Evolutionary conservation across 2,329 filamentous ascomycete species (phyloP).

Genomic region (Alternaria gansuensis): DNA sequence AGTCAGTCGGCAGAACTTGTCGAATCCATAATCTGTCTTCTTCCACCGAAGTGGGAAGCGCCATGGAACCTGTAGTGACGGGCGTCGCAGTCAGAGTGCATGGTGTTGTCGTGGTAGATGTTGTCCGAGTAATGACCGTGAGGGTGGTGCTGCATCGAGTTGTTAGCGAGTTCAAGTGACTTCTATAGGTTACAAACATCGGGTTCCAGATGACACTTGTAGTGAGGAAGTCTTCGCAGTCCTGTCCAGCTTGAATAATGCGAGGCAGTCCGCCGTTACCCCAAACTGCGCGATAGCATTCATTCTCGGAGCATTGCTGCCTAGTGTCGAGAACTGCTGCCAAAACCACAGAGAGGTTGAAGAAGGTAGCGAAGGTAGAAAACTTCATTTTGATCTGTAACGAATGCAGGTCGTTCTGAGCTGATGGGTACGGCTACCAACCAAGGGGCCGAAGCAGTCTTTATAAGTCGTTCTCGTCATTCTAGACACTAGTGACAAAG

Average conservation of each 20-base stretch:
- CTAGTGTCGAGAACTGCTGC: constrained; percentile 30
- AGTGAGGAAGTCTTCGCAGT: constrained; percentile 40
- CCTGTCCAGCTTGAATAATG: constrained; percentile 23
- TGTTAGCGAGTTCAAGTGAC: neutral
- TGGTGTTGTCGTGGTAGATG: constrained; percentile 19
- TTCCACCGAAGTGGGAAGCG: neutral
- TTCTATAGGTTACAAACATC: constrained; percentile 25
- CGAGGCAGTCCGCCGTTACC: constrained; percentile 26
- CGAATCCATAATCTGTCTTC: constrained; percentile 12
- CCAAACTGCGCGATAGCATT: constrained; percentile 42
- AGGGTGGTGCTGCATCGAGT: constrained; percentile 16
- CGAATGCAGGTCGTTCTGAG: constrained; percentile 4
- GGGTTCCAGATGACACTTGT: constrained; percentile 38
- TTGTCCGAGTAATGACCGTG: constrained; percentile 20
- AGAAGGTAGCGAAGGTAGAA: constrained; percentile 19
- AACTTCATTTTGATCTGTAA: constrained; percentile 38
- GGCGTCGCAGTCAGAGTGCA: constrained; percentile 18
- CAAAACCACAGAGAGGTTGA: constrained; percentile 21
- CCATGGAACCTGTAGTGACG: constrained; percentile 6
- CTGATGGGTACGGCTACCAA: constrained; percentile 7
- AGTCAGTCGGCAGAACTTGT: constrained; percentile 22
- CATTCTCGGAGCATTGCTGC: constrained; percentile 34
- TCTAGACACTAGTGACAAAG: neutral
- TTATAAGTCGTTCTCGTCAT: constrained; percentile 15
- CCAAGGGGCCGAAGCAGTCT: neutral